Evolutionary conservation across 768 basidiomycete genomes (phyloP).

Genomic region (Amanita pallidorosea): DNA sequence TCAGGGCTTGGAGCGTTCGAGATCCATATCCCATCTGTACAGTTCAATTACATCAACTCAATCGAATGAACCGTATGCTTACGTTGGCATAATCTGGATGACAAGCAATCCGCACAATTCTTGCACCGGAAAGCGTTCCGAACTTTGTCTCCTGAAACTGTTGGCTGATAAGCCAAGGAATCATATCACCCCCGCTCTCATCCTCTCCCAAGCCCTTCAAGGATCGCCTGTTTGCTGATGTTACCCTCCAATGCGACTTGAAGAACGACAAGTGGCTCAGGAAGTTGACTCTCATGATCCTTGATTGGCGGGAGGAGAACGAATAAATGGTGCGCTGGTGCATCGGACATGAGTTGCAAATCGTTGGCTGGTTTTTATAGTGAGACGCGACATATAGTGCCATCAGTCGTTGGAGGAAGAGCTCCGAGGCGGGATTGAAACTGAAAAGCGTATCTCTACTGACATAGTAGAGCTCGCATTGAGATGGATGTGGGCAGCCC

Average conservation of each 20-base stretch:
- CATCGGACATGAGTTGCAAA: conserved; percentile 93
- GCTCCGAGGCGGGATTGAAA: conserved; percentile 94
- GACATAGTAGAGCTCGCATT: conserved; percentile 93
- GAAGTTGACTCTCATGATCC: conserved; percentile 82
- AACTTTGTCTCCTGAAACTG: conserved; percentile 96
- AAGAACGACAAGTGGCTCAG: conserved; percentile 90
- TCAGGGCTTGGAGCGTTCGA: conserved; percentile 76
- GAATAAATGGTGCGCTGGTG: conserved; percentile 94
- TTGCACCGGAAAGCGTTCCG: conserved; percentile 80
- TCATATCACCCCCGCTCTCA: conserved; percentile 93
- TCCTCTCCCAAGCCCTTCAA: conserved; percentile 76
- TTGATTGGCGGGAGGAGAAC: conserved; percentile 89
- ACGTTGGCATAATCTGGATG: conserved; percentile 94
- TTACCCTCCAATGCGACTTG: conserved; percentile 95
- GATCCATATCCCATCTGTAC: conserved; percentile 93
- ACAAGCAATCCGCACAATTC: conserved; percentile 87
- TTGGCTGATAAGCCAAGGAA: conserved; percentile 92
- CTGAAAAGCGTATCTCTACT: conserved; percentile 94
- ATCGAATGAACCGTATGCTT: conserved; percentile 17
- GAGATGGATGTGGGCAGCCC: conserved; percentile 90
- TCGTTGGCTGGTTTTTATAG: conserved; percentile 99
- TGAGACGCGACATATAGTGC: conserved; percentile 94
- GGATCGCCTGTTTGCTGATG: conserved; percentile 74
- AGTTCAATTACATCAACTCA: conserved; percentile 5
- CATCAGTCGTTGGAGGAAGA: conserved; percentile 98